Conservation (phyloP, 2,329 filamentous ascomycete species). For the Didymosphaeria variabile region DNA sequence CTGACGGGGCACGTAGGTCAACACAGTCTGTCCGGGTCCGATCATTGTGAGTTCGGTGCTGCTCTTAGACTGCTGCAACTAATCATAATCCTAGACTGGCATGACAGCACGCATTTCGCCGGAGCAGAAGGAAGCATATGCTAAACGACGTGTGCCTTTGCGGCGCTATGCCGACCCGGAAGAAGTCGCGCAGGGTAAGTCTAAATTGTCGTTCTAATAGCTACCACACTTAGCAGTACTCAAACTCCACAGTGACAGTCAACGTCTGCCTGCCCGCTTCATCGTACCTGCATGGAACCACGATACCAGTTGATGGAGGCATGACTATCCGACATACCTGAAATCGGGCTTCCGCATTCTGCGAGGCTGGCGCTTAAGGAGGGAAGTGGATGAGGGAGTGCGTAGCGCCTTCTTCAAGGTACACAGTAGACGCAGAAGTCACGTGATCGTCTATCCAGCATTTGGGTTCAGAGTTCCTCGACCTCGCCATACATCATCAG, state of each 20-base stretch:
- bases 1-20: background rate
- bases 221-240: background rate
- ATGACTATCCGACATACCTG: conserved; percentile 2
- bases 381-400: background rate
- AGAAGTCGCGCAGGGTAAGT: background rate
- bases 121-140: conserved; percentile 1
- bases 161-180: background rate
- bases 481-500: background rate
- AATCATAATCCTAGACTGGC: background rate
- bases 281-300: background rate
- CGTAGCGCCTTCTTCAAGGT: background rate
- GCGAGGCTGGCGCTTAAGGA: background rate
- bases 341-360: background rate
- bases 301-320: background rate
- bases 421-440: background rate
- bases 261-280: background rate
- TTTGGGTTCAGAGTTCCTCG: background rate
- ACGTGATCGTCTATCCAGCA: background rate
- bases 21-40: background rate
- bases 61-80: background rate
- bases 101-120: background rate
- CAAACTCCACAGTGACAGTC: background rate
- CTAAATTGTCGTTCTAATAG: background rate
- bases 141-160: background rate
- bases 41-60: background rate